Percentiles rank a stretch among this genome's conserved stretches.
Evolutionary conservation across 2,329 filamentous ascomycete species (phyloP).

Genomic region (Amylocarpus encephaloides): DNA sequence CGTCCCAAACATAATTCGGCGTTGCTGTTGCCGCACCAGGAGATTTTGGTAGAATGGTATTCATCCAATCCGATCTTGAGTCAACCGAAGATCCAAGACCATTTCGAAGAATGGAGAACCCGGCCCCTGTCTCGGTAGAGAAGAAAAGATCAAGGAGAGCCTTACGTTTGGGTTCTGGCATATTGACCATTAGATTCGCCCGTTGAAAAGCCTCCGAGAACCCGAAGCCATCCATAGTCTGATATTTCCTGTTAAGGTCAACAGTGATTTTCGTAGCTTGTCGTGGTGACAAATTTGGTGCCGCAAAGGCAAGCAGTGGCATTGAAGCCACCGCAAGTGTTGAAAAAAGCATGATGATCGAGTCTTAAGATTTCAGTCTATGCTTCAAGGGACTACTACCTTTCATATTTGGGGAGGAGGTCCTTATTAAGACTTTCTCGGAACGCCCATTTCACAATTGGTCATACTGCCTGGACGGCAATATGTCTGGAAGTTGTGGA

Average conservation of each 20-base stretch:
- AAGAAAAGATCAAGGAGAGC: conserved; percentile 42
- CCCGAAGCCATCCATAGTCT: conserved; percentile 43
- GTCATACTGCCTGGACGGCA: conserved; percentile 1
- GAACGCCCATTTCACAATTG: too few species aligned
- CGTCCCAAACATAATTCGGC: conserved; percentile 41
- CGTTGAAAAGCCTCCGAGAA: conserved; percentile 43
- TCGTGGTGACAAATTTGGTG: not conserved
- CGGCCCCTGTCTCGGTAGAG: conserved; percentile 39
- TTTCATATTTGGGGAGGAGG: too few species aligned
- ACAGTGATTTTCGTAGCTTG: conserved; percentile 20
- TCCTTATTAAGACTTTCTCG: too few species aligned
- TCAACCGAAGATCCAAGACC: conserved; percentile 37
- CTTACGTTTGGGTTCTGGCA: conserved; percentile 28
- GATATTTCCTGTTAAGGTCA: conserved; percentile 21
- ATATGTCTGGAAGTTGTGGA: not conserved
- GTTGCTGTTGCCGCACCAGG: conserved; percentile 37
- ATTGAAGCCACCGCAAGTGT: not conserved
- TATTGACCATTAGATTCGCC: conserved; percentile 36
- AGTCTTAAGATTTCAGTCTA: not conserved
- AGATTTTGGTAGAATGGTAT: conserved; percentile 39
- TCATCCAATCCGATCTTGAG: conserved; percentile 29
- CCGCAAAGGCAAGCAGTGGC: not conserved
- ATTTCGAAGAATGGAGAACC: conserved; percentile 45
- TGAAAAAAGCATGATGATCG: not conserved
- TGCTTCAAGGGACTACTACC: too few species aligned